phyloP scores from a whole-genome alignment of 805 yeast species.

The Maudiozyma turicensis region DNA sequence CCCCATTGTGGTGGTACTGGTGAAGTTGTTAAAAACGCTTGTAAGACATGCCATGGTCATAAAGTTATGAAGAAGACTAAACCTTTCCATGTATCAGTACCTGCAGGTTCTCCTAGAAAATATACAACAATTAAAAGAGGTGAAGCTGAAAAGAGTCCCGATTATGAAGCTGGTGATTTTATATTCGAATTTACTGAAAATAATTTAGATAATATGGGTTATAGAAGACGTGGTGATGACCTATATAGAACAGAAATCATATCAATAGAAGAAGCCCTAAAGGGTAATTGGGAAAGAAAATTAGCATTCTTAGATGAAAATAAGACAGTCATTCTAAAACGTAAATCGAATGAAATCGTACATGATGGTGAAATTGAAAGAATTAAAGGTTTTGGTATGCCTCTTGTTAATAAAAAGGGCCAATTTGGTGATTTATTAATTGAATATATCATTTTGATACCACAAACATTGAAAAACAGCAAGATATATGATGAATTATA shows the following conservation, averaged over 20 bases:
- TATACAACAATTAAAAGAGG: conserved; percentile 52
- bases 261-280: conserved; percentile 57
- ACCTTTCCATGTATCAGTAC: conserved; percentile 49
- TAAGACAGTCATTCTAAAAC: conserved; percentile 36
- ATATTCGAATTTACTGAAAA: conserved; percentile 52
- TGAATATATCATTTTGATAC: conserved; percentile 40
- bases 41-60: conserved; percentile 61
- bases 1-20: conserved; percentile 78
- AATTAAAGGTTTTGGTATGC: conserved; percentile 80
- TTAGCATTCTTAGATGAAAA: conserved; percentile 59
- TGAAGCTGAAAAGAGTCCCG: conserved; percentile 81
- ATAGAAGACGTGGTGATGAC: conserved; percentile 64
- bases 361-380: conserved; percentile 63
- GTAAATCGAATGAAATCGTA: conserved; percentile 45
- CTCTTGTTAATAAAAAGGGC: conserved; percentile 30
- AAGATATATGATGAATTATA: conserved; percentile 18
- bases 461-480: conserved; percentile 17
- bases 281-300: conserved; percentile 73
- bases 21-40: conserved; percentile 48
- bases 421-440: conserved; percentile 46
- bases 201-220: conserved; percentile 54
- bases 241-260: conserved; percentile 76
- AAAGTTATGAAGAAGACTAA: conserved; percentile 51
- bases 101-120: conserved; percentile 61
- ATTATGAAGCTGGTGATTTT: conserved; percentile 73